Evolutionary conservation across 2,329 filamentous ascomycete species (phyloP).

Genomic region (Rhexocercosporidium sp.): DNA sequence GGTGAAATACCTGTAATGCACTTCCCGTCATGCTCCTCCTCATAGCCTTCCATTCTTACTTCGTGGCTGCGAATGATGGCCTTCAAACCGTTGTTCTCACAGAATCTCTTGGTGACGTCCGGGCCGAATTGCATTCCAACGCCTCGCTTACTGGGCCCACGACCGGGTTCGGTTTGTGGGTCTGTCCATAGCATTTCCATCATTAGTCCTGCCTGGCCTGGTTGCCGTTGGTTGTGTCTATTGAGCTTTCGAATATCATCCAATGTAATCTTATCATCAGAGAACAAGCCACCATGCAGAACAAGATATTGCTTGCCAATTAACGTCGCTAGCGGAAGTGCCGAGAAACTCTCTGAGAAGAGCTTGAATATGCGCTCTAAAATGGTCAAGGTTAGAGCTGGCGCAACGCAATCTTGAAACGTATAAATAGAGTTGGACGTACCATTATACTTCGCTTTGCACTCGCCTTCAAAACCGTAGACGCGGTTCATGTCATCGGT

Average conservation of each 20-base stretch:
- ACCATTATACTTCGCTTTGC: constrained; percentile 94
- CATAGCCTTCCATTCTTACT: constrained; percentile 98
- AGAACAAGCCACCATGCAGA: constrained; percentile 94
- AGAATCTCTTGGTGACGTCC: constrained; percentile 95
- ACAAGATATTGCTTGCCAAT: constrained; percentile 91
- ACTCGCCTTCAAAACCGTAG: constrained; percentile 98
- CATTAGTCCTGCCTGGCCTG: constrained; percentile 93
- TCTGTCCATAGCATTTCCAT: constrained; percentile 99
- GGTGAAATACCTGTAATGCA: constrained; percentile 80
- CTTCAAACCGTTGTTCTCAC: constrained; percentile 91
- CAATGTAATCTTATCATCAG: constrained; percentile 87
- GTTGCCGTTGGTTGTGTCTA: constrained; percentile 87
- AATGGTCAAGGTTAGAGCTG: constrained; percentile 7
- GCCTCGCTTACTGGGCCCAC: constrained; percentile 94
- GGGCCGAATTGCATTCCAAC: constrained; percentile 97
- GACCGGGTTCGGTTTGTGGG: constrained; percentile 82
- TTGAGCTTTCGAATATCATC: constrained; percentile 95
- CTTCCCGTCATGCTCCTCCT: constrained; percentile 92
- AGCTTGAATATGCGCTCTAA: constrained; percentile 82
- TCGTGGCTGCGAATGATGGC: constrained; percentile 97
- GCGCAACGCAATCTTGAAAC: not conserved
- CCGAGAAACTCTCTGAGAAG: constrained; percentile 98
- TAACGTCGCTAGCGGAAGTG: constrained; percentile 87
- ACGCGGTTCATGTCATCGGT: constrained; percentile 99
- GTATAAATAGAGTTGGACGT: constrained; percentile 51